phyloP scores from a whole-genome alignment of 371 early-diverging fungal genomes.

The Chytridiales sp. region DNA sequence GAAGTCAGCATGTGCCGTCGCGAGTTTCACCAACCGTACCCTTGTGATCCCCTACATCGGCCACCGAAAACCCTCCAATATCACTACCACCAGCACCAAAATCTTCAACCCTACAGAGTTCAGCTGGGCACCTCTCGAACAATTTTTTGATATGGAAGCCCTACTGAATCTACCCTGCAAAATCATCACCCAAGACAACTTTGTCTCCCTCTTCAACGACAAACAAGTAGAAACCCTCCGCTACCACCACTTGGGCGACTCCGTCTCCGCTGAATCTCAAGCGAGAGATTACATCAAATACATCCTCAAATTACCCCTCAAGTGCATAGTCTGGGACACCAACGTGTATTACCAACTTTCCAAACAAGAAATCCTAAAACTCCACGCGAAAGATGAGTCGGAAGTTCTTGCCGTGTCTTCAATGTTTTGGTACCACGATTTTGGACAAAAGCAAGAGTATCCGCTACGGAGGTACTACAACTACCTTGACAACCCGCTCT shows the following conservation, averaged over 20 bases:
- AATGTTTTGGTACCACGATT: conserved; percentile 41
- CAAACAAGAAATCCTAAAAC: conserved; percentile 11
- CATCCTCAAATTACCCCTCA: conserved; percentile 15
- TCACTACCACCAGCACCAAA: not conserved
- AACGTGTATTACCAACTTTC: conserved; percentile 25
- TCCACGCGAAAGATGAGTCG: conserved; percentile 18
- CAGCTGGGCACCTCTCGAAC: conserved; percentile 31
- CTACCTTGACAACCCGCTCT: conserved; percentile 20
- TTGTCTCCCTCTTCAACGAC: conserved; percentile 24
- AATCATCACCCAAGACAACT: conserved; percentile 33
- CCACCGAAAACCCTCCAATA: conserved; percentile 8
- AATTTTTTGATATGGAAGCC: conserved; percentile 33
- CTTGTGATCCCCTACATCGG: conserved; percentile 40
- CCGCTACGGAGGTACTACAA: conserved; percentile 19
- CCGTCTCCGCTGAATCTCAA: conserved; percentile 30
- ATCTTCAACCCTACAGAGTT: conserved; percentile 19
- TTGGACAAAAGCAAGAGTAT: conserved; percentile 25
- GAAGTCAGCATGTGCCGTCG: conserved; percentile 43
- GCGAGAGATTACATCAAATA: conserved; percentile 28
- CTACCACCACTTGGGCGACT: conserved; percentile 35
- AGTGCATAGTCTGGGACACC: conserved; percentile 23
- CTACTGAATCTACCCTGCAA: conserved; percentile 32
- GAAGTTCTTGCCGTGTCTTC: conserved; percentile 30
- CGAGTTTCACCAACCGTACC: conserved; percentile 29
- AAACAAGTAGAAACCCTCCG: conserved; percentile 16